Percentiles rank a stretch among this genome's conserved stretches.
phyloP scores from a whole-genome alignment of 169 alveolate genomes.

The Babesia gibsoni region DNA sequence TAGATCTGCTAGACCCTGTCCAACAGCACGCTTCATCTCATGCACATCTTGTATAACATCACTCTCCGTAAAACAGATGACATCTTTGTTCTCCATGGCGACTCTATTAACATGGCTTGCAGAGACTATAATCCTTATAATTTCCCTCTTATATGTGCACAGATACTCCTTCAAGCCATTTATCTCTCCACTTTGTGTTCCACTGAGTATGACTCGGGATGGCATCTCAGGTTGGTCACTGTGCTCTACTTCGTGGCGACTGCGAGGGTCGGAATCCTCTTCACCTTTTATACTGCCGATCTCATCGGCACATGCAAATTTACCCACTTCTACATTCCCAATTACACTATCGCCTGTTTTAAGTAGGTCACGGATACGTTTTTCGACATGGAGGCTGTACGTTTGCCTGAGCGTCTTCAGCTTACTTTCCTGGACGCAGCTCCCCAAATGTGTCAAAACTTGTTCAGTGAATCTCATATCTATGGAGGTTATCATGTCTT shows the following conservation, averaged over 20 bases:
- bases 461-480: slow-evolving; percentile 7
- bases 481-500: slow-evolving; percentile 18
- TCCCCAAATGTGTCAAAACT: background rate
- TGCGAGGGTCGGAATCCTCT: background rate
- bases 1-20: background rate
- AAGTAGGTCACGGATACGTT: background rate
- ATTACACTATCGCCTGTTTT: background rate
- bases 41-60: background rate
- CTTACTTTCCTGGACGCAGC: background rate
- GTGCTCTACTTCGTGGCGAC: background rate
- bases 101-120: slow-evolving; percentile 52
- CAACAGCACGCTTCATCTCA: background rate
- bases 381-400: background rate
- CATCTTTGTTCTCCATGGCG: background rate
- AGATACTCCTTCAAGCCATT: no score
- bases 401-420: background rate
- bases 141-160: background rate
- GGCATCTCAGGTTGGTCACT: no score
- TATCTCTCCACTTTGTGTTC: background rate
- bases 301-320: no score
- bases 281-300: background rate
- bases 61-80: slow-evolving; percentile 12
- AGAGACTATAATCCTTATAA: slow-evolving; percentile 35
- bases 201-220: background rate
- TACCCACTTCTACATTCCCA: no score